Evolutionary conservation across 305 asterid genomes (phyloP).

Genomic region (Fraxinus paxiana): DNA sequence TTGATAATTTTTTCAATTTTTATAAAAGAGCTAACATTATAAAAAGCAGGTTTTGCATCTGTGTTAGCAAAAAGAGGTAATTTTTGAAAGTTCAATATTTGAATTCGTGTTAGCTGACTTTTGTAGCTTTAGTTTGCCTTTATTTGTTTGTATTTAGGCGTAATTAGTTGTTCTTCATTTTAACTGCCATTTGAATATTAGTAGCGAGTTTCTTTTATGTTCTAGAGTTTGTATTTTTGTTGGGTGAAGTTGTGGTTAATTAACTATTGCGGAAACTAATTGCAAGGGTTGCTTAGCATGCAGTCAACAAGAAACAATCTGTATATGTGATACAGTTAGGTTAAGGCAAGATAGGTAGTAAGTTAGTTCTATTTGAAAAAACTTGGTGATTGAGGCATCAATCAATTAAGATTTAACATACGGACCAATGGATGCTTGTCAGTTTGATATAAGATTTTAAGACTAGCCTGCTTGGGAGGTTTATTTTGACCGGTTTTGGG

Average conservation of each 20-base stretch:
- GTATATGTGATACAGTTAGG: background rate
- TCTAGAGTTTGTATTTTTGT: background rate
- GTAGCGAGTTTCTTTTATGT: background rate
- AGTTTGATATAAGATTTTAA: background rate
- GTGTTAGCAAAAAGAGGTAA: background rate
- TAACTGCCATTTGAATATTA: background rate
- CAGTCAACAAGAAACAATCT: background rate
- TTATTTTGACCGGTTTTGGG: too few species aligned
- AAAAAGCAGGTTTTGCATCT: background rate
- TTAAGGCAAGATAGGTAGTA: background rate
- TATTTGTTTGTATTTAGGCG: background rate
- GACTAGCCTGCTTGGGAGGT: background rate
- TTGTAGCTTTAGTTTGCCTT: background rate
- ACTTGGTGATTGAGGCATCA: background rate
- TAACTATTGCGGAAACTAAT: background rate
- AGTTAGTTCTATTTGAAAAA: slow-evolving; percentile 1
- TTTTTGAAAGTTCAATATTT: background rate
- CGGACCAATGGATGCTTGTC: background rate
- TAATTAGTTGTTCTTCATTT: background rate
- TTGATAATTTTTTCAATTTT: background rate
- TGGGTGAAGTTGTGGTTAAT: slow-evolving; percentile 1
- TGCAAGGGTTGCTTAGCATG: background rate
- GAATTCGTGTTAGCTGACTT: background rate
- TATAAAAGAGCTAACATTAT: background rate
- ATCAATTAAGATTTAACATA: background rate